Conservation (phyloP, 345 rosid species). For the Gynandropsis gynandra region DNA sequence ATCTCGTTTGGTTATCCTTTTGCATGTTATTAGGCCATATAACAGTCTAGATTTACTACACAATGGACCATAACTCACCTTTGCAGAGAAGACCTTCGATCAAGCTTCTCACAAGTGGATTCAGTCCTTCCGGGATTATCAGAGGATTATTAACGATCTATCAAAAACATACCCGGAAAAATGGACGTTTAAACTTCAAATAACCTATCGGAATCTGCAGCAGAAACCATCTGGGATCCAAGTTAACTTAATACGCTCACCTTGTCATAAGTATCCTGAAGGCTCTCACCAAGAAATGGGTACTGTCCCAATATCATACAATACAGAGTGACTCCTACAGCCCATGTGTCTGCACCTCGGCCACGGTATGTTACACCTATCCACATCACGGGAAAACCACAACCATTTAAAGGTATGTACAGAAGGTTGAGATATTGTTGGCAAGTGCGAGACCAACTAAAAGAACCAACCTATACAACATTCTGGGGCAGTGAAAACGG, state of each 20-base stretch:
- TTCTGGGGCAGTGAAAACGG: constrained; percentile 99
- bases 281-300: constrained; percentile 78
- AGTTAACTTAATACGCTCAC: not conserved
- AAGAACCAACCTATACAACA: constrained; percentile 72
- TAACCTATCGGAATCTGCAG: not conserved
- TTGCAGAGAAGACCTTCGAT: constrained; percentile 81
- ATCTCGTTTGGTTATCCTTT: not conserved
- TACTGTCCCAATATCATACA: constrained; percentile 60
- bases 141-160: constrained; percentile 72
- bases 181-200: not conserved
- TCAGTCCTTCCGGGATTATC: constrained; percentile 47
- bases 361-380: constrained; percentile 65
- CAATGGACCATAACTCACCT: constrained; percentile 34
- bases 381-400: not conserved
- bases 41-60: not conserved
- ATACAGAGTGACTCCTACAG: constrained; percentile 71
- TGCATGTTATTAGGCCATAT: not conserved
- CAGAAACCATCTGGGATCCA: not conserved
- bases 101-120: constrained; percentile 50
- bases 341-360: constrained; percentile 81
- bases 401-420: not conserved
- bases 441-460: too few relatives aligned
- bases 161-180: not conserved
- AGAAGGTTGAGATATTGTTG: too few relatives aligned
- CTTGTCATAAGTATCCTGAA: constrained; percentile 76